Conservation (phyloP, 371 early-diverging fungal species). For the Conidiobolus coronatus region DNA sequence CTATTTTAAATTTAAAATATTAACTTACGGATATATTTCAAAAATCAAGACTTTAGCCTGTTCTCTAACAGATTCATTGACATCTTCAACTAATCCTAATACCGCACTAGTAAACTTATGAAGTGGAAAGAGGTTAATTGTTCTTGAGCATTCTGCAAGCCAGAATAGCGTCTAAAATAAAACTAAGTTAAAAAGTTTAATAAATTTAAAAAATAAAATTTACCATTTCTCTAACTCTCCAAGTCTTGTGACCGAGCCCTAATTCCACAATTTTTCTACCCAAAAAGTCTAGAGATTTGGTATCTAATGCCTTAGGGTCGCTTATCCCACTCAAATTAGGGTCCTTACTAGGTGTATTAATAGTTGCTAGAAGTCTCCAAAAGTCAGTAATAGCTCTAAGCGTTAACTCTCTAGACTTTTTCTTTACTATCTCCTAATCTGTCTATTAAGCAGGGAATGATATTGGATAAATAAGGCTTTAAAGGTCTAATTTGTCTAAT, state of each 20-base stretch:
- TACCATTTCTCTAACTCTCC: conserved; percentile 4
- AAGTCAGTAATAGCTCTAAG: background rate
- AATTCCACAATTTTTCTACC: background rate
- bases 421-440: conserved; percentile 3
- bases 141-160: background rate
- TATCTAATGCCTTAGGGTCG: too few species aligned
- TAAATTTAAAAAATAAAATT: background rate
- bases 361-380: background rate
- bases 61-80: conserved; percentile 3
- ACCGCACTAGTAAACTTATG: background rate
- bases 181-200: background rate
- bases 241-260: background rate
- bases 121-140: background rate
- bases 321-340: background rate
- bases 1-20: too few species aligned
- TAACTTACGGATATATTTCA: conserved; percentile 2
- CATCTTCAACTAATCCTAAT: background rate
- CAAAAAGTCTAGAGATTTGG: conserved; percentile 1
- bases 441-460: background rate
- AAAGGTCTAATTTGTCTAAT: background rate
- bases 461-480: background rate
- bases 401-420: background rate
- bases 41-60: conserved; percentile 2
- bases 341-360: background rate
- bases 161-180: background rate